phyloP scores from a whole-genome alignment of 2,329 filamentous ascomycete genomes.

The Pyricularia sp. region DNA sequence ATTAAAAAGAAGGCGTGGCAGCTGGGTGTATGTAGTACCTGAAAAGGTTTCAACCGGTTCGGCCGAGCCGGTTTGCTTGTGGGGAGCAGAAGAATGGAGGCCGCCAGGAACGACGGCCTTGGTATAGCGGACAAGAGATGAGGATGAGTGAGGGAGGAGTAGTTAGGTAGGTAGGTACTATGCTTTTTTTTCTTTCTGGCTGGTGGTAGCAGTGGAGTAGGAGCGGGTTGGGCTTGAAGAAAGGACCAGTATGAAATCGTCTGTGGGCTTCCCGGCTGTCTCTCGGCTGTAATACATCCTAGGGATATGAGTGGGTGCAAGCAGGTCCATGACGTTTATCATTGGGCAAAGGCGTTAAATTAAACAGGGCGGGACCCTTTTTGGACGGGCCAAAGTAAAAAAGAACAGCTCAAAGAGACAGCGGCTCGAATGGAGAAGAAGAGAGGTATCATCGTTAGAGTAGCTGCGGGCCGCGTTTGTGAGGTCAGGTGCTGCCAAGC shows the following conservation, averaged over 20 bases:
- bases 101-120: not conserved
- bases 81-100: not conserved
- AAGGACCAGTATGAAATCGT: not conserved
- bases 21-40: not conserved
- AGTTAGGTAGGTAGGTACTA: too few relatives aligned
- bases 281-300: not conserved
- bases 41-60: not conserved
- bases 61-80: not conserved
- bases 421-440: not conserved
- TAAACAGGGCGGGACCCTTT: not conserved
- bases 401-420: not conserved
- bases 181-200: too few relatives aligned
- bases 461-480: not conserved
- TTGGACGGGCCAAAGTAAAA: not conserved
- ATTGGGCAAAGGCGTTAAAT: not conserved
- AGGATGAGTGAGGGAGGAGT: not conserved
- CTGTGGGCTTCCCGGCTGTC: not conserved
- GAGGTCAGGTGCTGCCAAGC: not conserved
- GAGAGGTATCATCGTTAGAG: not conserved
- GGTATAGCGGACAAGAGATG: not conserved
- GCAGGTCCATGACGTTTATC: not conserved
- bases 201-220: not conserved
- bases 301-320: not conserved
- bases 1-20: not conserved
- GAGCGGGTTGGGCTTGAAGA: not conserved